Conservation (phyloP, 1,284 basidiomycete genomes). For the Ustilago sp. region DNA sequence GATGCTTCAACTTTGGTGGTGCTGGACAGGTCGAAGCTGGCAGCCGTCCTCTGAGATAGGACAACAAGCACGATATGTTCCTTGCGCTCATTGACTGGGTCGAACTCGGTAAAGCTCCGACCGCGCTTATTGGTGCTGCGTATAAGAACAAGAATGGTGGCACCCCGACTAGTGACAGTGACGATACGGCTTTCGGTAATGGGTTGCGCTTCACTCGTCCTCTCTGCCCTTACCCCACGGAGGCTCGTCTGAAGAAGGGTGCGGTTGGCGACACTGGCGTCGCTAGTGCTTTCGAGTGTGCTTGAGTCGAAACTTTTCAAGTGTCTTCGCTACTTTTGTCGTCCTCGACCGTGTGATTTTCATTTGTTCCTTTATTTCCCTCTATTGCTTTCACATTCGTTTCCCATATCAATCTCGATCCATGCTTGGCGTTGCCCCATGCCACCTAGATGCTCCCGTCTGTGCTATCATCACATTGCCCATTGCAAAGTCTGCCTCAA, state of each 20-base stretch:
- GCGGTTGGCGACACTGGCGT: slow-evolving; percentile 3
- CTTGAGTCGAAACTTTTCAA: background rate
- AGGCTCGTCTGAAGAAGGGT: slow-evolving; percentile 9
- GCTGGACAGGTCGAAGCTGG: slow-evolving; percentile 40
- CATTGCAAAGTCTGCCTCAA: background rate
- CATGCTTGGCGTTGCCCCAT: background rate
- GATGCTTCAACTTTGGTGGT: slow-evolving; percentile 56
- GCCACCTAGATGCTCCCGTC: background rate
- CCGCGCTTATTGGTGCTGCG: slow-evolving; percentile 65
- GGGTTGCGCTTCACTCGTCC: slow-evolving; percentile 23
- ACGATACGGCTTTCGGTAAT: slow-evolving; percentile 18
- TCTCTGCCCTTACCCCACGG: slow-evolving; percentile 29
- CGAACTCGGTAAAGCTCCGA: slow-evolving; percentile 70
- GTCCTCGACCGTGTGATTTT: background rate
- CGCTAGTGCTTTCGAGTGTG: slow-evolving; percentile 23
- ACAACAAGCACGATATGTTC: slow-evolving; percentile 69
- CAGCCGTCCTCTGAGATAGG: slow-evolving; percentile 45
- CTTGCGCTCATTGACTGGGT: slow-evolving; percentile 72
- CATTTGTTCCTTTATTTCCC: background rate
- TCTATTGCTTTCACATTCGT: background rate
- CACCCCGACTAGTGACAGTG: background rate
- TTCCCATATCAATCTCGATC: background rate
- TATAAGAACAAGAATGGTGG: slow-evolving; percentile 33
- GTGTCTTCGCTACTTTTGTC: background rate
- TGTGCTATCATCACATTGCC: background rate